phyloP scores from a whole-genome alignment of 768 basidiomycete species.

The Termitomyces bulborhizus region DNA sequence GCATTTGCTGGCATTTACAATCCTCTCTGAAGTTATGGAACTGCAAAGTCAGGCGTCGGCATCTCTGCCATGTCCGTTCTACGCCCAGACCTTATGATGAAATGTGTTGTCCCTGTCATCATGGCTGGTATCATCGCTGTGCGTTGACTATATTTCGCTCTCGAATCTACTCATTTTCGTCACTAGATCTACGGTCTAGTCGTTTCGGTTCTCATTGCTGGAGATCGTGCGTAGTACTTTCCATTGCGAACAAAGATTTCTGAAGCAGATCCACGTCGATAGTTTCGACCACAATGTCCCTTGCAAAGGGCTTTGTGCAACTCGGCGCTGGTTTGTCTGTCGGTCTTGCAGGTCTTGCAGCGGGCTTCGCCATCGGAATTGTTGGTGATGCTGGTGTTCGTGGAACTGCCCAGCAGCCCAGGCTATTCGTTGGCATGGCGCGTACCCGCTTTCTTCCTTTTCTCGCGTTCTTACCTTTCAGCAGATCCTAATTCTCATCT shows the following conservation, averaged over 20 bases:
- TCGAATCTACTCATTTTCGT: neutral
- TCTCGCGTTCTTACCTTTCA: neutral
- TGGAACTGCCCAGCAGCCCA: slow-evolving; percentile 94
- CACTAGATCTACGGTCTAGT: slow-evolving; percentile 92
- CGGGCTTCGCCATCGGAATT: slow-evolving; percentile 97
- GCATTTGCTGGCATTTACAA: slow-evolving; percentile 11
- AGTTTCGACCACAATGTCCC: slow-evolving; percentile 78
- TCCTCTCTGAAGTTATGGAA: slow-evolving; percentile 72
- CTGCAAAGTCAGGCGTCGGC: slow-evolving; percentile 97
- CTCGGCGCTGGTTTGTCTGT: slow-evolving; percentile 92
- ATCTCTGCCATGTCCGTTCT: slow-evolving; percentile 98
- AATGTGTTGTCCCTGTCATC: slow-evolving; percentile 93
- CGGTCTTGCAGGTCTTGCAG: slow-evolving; percentile 91
- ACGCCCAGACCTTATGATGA: slow-evolving; percentile 97
- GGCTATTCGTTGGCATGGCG: slow-evolving; percentile 93
- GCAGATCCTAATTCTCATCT: slow-evolving; percentile 96
- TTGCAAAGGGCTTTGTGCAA: slow-evolving; percentile 91
- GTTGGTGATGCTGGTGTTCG: slow-evolving; percentile 99
- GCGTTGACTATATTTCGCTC: slow-evolving; percentile 26
- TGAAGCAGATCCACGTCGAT: neutral
- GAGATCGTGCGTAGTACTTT: slow-evolving; percentile 57
- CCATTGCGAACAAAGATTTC: neutral
- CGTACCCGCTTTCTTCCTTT: slow-evolving; percentile 14
- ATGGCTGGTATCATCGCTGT: slow-evolving; percentile 99
- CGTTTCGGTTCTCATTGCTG: slow-evolving; percentile 94